A percentile compares a stretch with the other conserved stretches of the same genome.
phyloP scores from a whole-genome alignment of 192 early-diverging fungal genomes.

The Coemansia umbellata region DNA sequence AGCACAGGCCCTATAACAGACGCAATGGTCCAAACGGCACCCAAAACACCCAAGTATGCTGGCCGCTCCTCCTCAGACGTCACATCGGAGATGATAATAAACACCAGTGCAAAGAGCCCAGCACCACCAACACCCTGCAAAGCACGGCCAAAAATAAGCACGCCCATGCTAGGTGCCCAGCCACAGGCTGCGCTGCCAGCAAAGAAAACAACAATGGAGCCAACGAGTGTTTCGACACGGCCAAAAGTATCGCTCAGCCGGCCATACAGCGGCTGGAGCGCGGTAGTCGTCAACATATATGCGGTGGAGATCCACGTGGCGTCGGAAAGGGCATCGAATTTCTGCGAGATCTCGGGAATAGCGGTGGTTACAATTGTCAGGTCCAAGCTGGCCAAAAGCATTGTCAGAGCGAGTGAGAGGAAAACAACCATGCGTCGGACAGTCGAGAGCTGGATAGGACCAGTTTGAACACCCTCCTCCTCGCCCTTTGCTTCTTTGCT shows the following conservation, averaged over 20 bases:
- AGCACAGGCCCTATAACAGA: conserved; percentile 64
- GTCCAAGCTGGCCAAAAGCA: conserved; percentile 71
- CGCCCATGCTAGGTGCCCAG: conserved; percentile 55
- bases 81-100: conserved; percentile 69
- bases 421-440: conserved; percentile 13
- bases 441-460: no score
- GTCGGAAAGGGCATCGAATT: conserved; percentile 53
- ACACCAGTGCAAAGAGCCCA: conserved; percentile 57
- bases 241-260: conserved; percentile 83
- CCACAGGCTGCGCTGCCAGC: conserved; percentile 53
- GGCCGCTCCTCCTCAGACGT: conserved; percentile 31
- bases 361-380: conserved; percentile 65
- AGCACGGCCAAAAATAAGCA: conserved; percentile 65
- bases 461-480: no score
- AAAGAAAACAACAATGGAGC: conserved; percentile 53
- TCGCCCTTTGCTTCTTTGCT: no score
- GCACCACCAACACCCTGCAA: conserved; percentile 66
- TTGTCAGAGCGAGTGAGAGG: conserved; percentile 45
- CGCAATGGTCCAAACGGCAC: conserved; percentile 58
- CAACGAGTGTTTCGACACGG: conserved; percentile 54
- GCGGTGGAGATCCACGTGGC: conserved; percentile 77
- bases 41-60: conserved; percentile 44
- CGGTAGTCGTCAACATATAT: conserved; percentile 65
- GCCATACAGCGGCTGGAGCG: conserved; percentile 75
- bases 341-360: conserved; percentile 54